Conservation (phyloP, 1,284 basidiomycete genomes). For the Heterobasidion parviporum region DNA sequence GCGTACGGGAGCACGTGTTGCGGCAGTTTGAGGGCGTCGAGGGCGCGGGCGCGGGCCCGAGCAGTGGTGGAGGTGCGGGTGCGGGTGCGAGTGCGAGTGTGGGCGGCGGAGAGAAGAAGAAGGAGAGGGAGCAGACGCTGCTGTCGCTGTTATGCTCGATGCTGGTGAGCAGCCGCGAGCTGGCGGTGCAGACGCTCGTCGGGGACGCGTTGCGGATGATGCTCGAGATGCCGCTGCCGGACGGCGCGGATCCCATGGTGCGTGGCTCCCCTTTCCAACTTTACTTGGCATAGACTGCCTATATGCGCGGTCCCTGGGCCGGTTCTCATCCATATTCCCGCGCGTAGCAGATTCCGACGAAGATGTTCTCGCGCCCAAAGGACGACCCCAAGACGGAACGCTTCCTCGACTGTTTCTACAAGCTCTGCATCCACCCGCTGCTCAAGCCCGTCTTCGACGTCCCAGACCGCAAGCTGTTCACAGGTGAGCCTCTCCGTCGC, state of each 20-base stretch:
- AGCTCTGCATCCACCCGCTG: conserved; percentile 63
- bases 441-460: conserved; percentile 77
- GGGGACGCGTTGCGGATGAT: conserved; percentile 85
- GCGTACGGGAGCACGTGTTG: conserved; percentile 78
- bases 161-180: conserved; percentile 71
- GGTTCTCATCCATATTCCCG: not conserved
- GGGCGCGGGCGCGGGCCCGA: conserved; percentile 44
- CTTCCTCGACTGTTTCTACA: conserved; percentile 92
- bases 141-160: conserved; percentile 71
- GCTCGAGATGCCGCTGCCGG: conserved; percentile 58
- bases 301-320: not conserved
- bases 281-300: not conserved
- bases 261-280: not conserved
- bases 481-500: conserved; percentile 34
- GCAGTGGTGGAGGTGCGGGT: not conserved
- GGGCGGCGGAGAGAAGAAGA: not conserved
- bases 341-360: conserved; percentile 16
- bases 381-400: conserved; percentile 82
- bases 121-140: conserved; percentile 52
- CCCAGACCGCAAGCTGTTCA: conserved; percentile 63
- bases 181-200: conserved; percentile 87
- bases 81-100: not conserved
- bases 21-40: conserved; percentile 70
- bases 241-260: conserved; percentile 16
- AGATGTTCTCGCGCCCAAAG: conserved; percentile 51